A percentile compares a stretch with the other conserved stretches of the same genome.
These are phyloP conservation scores for Thuja plicata DNA, from an alignment of 83 land plant genomes.

Conservation along the genomic window DNA sequence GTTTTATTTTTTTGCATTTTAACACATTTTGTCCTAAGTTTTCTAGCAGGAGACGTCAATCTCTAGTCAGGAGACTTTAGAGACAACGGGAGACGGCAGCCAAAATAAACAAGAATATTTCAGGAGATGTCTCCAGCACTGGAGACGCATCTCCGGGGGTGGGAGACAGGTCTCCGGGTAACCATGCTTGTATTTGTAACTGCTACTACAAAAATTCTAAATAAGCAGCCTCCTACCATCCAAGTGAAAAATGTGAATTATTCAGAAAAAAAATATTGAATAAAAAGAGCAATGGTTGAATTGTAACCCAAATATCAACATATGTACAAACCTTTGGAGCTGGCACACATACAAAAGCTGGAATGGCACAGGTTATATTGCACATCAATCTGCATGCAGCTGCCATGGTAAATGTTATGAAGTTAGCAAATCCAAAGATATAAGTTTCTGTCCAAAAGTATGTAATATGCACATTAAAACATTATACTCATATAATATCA, in stretches of 20 bases:
- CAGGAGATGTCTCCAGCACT: too few relatives aligned
- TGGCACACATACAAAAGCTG: slow-evolving; percentile 90
- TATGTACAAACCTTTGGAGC: slow-evolving; percentile 71
- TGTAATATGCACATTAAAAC: neutral
- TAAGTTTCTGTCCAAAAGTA: neutral
- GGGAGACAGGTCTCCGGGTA: too few relatives aligned
- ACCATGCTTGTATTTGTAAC: neutral
- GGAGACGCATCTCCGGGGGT: too few relatives aligned
- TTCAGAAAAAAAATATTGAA: neutral
- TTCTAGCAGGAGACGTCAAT: too few relatives aligned
- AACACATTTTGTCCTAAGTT: too few relatives aligned
- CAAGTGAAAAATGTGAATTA: neutral
- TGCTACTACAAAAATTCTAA: neutral
- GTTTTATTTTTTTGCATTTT: too few relatives aligned
- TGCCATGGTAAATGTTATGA: slow-evolving; percentile 22
- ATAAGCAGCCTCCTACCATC: neutral
- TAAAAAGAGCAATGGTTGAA: neutral
- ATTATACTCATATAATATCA: neutral
- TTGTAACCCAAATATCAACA: neutral
- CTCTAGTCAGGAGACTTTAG: too few relatives aligned
- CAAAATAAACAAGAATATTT: too few relatives aligned
- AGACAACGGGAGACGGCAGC: too few relatives aligned
- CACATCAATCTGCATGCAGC: slow-evolving; percentile 70
- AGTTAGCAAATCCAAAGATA: neutral
- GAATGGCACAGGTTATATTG: slow-evolving; percentile 69